Percentiles rank a stretch among this genome's conserved stretches.
Conservation (phyloP, 164 flowering plant species). For the Piper betle region DNA sequence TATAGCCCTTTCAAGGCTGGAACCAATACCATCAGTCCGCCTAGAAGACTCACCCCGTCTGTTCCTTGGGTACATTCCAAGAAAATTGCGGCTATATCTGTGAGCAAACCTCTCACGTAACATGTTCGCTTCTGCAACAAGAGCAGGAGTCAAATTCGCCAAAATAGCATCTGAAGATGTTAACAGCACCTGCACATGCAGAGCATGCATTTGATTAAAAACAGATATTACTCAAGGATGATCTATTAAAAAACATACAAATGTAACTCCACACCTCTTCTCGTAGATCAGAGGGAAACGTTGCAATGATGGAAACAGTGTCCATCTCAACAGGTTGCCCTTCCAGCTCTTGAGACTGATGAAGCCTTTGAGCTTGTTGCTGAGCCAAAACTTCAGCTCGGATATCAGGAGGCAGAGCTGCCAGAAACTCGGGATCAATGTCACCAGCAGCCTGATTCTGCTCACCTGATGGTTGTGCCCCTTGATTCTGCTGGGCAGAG, state of each 20-base stretch:
- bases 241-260: neutral
- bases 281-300: conserved; percentile 92
- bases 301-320: conserved; percentile 92
- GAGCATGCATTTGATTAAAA: conserved; percentile 46
- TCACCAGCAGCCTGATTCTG: conserved; percentile 74
- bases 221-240: neutral
- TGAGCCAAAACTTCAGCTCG: conserved; percentile 97
- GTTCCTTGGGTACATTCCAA: conserved; percentile 66
- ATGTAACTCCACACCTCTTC: conserved; percentile 67
- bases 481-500: conserved; percentile 83
- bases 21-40: conserved; percentile 57
- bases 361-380: conserved; percentile 73
- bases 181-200: conserved; percentile 78
- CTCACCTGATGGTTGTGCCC: conserved; percentile 54
- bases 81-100: conserved; percentile 80
- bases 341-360: conserved; percentile 58
- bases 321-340: conserved; percentile 98
- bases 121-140: conserved; percentile 96
- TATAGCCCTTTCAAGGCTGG: conserved; percentile 77
- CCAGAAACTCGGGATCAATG: conserved; percentile 94
- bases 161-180: conserved; percentile 91
- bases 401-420: conserved; percentile 95
- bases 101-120: conserved; percentile 91
- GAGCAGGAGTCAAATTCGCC: conserved; percentile 75
- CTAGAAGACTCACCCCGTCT: conserved; percentile 58